A percentile compares a stretch with the other conserved stretches of the same genome.
These are phyloP conservation scores for Fusarium sarcochroum DNA, from an alignment of 2,329 filamentous ascomycete species.

Conservation along the genomic window DNA sequence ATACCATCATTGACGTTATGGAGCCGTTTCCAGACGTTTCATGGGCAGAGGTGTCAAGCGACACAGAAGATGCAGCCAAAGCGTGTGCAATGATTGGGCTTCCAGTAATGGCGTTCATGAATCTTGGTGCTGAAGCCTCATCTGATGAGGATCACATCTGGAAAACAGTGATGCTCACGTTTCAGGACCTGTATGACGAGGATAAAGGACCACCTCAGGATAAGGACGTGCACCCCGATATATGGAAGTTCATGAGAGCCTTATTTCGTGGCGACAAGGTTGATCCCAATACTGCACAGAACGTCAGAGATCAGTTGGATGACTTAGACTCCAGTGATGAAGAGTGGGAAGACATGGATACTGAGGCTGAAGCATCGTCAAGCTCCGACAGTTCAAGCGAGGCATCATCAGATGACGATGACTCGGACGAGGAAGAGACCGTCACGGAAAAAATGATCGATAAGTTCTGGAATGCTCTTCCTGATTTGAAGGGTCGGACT, in stretches of 20 bases:
- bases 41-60: not conserved
- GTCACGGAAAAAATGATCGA: no score
- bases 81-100: slow-evolving; percentile 1
- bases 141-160: not conserved
- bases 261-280: not conserved
- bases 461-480: no score
- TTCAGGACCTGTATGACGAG: not conserved
- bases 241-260: not conserved
- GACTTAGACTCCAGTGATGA: no score
- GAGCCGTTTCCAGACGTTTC: not conserved
- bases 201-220: not conserved
- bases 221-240: not conserved
- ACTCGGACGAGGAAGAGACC: no score
- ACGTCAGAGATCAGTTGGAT: no score
- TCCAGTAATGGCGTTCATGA: not conserved
- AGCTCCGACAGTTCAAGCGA: no score
- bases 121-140: not conserved
- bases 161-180: slow-evolving; percentile 3
- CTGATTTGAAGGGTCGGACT: no score
- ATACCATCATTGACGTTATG: slow-evolving; percentile 1
- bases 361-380: no score
- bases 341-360: no score
- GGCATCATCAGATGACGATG: no score
- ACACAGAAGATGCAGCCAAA: not conserved
- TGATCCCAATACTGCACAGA: not conserved